Base-by-base conservation (phyloP, 2,329 filamentous ascomycete species). In the Paradendryphiella salina region DNA sequence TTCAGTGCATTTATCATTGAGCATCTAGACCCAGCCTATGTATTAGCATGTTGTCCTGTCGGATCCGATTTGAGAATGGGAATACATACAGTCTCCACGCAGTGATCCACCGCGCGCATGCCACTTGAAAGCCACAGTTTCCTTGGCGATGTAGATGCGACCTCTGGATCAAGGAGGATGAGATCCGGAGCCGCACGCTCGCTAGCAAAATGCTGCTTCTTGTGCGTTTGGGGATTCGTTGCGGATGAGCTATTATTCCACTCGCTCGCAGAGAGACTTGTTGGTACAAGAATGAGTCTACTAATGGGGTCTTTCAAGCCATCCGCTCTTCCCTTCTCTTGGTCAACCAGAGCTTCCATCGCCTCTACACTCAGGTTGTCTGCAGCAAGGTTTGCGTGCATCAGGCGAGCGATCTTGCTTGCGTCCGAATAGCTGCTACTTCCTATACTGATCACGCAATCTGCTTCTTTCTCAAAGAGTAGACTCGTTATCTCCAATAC, bases 71-170 rank as follows among this genome's bases (percentile, higher is more conserved):
- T 4, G 17, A 2, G 15, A 34, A 26, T 7, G 5, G n/a, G 1
- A 7, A 23, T 18, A 41, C 49, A n/a, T 47, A 50, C 44, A 3
- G 60, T 63, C 40, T 70, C 67, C 4, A 67, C 56, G 36, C 67
- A 69, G 40, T 70, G 64, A 46, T 69, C 66, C 4, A 69, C 45
- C 8, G 63, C 63, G 17, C 66, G 56, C 39, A 69, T 60, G 6
- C 66, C 65, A 17, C 63, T 61, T 13, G 64, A 59, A 10, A 69
- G 42, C 59, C 60, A 70, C 11, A 67, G 23, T 40, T 58, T 55
- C n/a, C 55, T 46, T 0, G 67, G 64, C 7, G 59, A 63, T 15
- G 57, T 66, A n/a, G 52, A 54, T 14, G 59, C 59, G 4, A 69
- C 54, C 21, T 66, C 55, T 2, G 64, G 64, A 31, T 64, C 59